These are phyloP conservation scores for Penicillium lividum DNA, from an alignment of 495 filamentous ascomycete genomes.

Conservation along the genomic window DNA sequence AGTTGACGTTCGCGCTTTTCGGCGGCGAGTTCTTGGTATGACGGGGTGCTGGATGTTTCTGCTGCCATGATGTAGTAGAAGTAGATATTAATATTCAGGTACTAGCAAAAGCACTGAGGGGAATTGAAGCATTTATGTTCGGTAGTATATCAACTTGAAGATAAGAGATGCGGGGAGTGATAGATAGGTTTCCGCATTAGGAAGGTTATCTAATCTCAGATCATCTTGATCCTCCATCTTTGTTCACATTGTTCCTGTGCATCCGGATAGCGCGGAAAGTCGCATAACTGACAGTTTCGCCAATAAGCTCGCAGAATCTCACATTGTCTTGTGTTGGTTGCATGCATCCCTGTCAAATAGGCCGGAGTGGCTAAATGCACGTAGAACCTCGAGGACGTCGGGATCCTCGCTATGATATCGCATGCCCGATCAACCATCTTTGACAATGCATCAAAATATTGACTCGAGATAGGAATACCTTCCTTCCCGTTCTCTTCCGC, in stretches of 20 bases:
- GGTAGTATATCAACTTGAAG: neutral
- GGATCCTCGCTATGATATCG: constrained; percentile 23
- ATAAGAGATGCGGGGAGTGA: constrained; percentile 19
- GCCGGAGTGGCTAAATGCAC: constrained; percentile 32
- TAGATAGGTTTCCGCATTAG: constrained; percentile 24
- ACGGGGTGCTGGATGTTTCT: constrained; percentile 5
- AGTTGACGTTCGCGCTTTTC: constrained; percentile 32
- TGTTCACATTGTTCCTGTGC: constrained; percentile 30
- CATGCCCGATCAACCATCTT: constrained; percentile 27
- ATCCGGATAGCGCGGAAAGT: constrained; percentile 36
- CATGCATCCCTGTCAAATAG: constrained; percentile 28
- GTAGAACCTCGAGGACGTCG: constrained; percentile 29
- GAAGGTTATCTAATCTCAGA: constrained; percentile 25
- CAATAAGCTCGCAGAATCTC: constrained; percentile 30
- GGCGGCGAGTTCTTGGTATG: constrained; percentile 29
- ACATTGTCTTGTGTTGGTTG: constrained; percentile 22
- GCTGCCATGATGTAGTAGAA: neutral
- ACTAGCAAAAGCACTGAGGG: neutral
- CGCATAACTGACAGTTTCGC: constrained; percentile 29
- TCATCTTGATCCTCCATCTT: constrained; percentile 22
- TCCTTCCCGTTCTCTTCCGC: constrained; percentile 8
- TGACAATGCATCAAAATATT: constrained; percentile 15
- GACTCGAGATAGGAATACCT: neutral
- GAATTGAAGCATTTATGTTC: constrained; percentile 8
- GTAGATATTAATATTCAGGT: too few species aligned